Evolutionary conservation across 2,329 filamentous ascomycete species (phyloP).

Genomic region (Diaporthe vexans): DNA sequence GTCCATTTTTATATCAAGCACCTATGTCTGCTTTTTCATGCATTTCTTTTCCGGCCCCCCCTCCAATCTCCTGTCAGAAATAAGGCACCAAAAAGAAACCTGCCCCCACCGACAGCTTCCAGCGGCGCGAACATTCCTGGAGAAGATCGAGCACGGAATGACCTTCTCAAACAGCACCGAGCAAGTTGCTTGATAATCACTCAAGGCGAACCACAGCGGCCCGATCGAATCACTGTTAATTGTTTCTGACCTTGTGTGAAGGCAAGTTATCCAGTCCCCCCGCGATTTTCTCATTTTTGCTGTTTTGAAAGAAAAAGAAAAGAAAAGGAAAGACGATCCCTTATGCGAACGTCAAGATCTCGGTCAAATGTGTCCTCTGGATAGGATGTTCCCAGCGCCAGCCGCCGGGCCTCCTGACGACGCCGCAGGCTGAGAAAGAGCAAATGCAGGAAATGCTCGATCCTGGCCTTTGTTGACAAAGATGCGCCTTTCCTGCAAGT

Average conservation of each 20-base stretch:
- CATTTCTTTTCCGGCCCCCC: constrained; percentile 18
- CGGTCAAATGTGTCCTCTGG: not conserved
- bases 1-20: constrained; percentile 33
- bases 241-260: not conserved
- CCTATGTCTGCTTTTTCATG: constrained; percentile 26
- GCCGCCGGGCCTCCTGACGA: constrained; percentile 3
- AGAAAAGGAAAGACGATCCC: not conserved
- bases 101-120: constrained; percentile 5
- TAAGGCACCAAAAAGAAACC: not conserved
- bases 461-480: constrained; percentile 8
- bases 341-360: not conserved
- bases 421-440: not conserved
- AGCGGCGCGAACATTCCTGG: not conserved
- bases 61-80: constrained; percentile 31
- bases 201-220: not conserved
- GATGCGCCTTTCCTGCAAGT: constrained; percentile 4
- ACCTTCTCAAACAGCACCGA: not conserved
- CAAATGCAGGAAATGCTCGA: not conserved
- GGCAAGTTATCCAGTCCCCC: constrained; percentile 2
- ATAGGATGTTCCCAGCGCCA: not conserved
- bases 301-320: not conserved
- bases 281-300: not conserved
- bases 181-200: not conserved
- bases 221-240: not conserved
- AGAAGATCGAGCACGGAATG: not conserved